These are phyloP conservation scores for Camellia japonica DNA, from an alignment of 148 eudicot species.

Conservation along the genomic window DNA sequence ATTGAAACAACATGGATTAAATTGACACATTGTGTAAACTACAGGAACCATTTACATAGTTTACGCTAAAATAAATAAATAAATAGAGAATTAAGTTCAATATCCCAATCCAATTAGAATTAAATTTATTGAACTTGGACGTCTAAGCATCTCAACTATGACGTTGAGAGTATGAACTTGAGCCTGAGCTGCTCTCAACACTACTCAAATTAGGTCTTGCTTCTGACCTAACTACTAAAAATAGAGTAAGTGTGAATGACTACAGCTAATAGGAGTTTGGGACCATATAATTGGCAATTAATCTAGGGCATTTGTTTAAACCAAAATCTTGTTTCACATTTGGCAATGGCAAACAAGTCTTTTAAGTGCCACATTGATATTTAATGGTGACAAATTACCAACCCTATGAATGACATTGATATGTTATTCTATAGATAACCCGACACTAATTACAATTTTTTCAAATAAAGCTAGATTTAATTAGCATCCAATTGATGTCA, in stretches of 20 bases:
- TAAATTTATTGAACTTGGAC: no score
- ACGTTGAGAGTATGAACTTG: no score
- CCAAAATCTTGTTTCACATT: background rate
- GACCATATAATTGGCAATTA: conserved; percentile 1
- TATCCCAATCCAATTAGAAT: no score
- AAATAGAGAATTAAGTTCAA: no score
- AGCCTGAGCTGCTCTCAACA: no score
- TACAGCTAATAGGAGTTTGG: background rate
- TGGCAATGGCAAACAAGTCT: background rate
- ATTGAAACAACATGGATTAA: no score
- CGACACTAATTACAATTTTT: background rate
- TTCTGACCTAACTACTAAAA: no score
- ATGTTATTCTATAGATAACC: background rate
- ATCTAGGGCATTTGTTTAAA: background rate
- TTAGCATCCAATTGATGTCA: background rate
- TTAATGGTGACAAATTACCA: background rate
- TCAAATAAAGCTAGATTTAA: conserved; percentile 3
- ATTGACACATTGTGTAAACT: no score
- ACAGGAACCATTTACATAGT: no score
- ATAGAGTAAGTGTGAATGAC: background rate
- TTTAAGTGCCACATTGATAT: background rate
- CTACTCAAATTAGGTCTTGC: no score
- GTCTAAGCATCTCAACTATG: no score
- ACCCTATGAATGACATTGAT: background rate
- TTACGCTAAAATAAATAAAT: no score